Evolutionary conservation across 352 stramenopile species (phyloP).

Genomic region (Pythium rishiriense): DNA sequence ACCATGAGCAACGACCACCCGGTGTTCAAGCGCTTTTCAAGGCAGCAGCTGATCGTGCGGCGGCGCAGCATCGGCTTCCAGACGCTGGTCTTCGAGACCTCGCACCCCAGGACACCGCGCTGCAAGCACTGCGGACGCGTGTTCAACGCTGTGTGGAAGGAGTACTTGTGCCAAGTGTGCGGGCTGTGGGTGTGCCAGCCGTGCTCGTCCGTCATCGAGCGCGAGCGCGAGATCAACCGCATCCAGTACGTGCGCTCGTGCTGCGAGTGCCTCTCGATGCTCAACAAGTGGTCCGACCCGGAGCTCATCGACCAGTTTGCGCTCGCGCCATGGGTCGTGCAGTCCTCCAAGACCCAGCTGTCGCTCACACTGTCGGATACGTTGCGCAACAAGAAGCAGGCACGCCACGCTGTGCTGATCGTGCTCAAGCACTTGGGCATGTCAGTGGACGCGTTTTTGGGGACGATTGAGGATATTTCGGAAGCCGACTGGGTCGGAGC

Average conservation of each 20-base stretch:
- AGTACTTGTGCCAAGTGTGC: constrained; percentile 53
- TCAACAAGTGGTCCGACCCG: constrained; percentile 55
- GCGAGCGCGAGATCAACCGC: constrained; percentile 44
- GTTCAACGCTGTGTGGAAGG: constrained; percentile 53
- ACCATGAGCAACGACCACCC: constrained; percentile 39
- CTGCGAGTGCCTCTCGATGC: constrained; percentile 39
- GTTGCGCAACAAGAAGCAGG: constrained; percentile 33
- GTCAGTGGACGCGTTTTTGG: constrained; percentile 24
- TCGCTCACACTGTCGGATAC: constrained; percentile 46
- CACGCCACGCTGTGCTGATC: constrained; percentile 35
- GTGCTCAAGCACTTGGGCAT: constrained; percentile 38
- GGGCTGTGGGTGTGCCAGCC: constrained; percentile 49
- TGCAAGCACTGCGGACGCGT: constrained; percentile 48
- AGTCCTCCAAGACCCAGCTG: constrained; percentile 42
- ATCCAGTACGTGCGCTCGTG: constrained; percentile 56
- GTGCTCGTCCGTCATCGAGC: constrained; percentile 57
- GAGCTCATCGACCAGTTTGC: constrained; percentile 36
- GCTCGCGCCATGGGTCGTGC: constrained; percentile 33
- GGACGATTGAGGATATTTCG: constrained; percentile 36
- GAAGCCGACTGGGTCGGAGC: constrained; percentile 42
- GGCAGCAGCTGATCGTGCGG: constrained; percentile 50
- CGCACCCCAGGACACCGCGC: constrained; percentile 10
- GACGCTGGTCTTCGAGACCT: constrained; percentile 34
- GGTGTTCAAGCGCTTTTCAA: constrained; percentile 53
- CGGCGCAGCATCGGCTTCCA: constrained; percentile 54